A percentile compares a stretch with the other conserved stretches of the same genome.
Conservation (phyloP, 768 basidiomycete species). For the Boletus edulis region DNA sequence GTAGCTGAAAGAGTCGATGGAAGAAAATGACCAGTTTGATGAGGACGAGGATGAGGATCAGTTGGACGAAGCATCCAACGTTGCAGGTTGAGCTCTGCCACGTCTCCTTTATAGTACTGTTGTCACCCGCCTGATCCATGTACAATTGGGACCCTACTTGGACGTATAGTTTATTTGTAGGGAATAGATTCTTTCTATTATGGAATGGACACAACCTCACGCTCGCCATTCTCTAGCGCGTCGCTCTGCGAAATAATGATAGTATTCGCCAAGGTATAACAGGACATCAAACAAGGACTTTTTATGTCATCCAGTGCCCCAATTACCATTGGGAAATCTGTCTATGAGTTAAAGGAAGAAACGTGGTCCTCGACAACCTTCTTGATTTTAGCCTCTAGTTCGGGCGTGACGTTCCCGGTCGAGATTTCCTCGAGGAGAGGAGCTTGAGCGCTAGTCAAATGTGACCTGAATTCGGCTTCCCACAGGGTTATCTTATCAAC, state of each 20-base stretch:
- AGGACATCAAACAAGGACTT: conserved; percentile 16
- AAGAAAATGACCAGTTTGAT: conserved; percentile 57
- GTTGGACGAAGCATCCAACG: conserved; percentile 12
- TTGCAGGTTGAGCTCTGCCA: conserved; percentile 7
- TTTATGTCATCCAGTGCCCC: conserved; percentile 21
- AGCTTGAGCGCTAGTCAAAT: conserved; percentile 72
- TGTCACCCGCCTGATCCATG: neutral
- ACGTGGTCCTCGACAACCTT: conserved; percentile 91
- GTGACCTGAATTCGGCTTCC: conserved; percentile 90
- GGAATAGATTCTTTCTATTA: neutral
- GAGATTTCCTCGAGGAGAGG: conserved; percentile 83
- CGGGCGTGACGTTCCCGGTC: conserved; percentile 79
- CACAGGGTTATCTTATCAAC: conserved; percentile 93
- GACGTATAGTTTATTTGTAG: neutral
- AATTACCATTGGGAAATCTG: conserved; percentile 14
- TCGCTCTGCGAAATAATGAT: conserved; percentile 28
- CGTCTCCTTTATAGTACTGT: neutral
- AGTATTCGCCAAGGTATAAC: conserved; percentile 28
- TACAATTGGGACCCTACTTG: neutral
- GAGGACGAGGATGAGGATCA: conserved; percentile 47
- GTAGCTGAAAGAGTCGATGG: conserved; percentile 80
- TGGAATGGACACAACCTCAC: neutral
- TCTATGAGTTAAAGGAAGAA: conserved; percentile 68
- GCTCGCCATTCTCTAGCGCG: too few relatives aligned
- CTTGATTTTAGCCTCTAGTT: conserved; percentile 94